Base-by-base conservation (phyloP, 495 filamentous ascomycete genomes). In the Aspergillus bridgeri region DNA sequence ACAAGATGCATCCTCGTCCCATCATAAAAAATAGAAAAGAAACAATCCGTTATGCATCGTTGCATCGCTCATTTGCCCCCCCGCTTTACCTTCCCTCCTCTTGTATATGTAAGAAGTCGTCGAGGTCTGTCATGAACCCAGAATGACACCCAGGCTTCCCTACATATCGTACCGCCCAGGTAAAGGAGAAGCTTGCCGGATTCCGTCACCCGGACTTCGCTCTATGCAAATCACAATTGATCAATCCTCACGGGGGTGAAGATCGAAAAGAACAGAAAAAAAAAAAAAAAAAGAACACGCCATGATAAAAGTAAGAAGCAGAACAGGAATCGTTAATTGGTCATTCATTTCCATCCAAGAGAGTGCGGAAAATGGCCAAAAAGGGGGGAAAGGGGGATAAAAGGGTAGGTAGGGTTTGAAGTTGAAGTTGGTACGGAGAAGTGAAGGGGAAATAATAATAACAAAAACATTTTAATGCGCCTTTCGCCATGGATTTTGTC, bases 401-500 rank as follows among this genome's bases (percentile, higher is more conserved):
- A 38, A n/a, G n/a, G 33, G 13, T 33, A 33, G 29, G 29, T 33
- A 8, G 7, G 29, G 29, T 38, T 38, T 13, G 13, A 33, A 38
- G 13, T 15, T 38, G 33, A 15, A 13, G 17, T 38, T 9, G 33
- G 11, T 29, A 29, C 27, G 27, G 33, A 38, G 33, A 38, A 38
- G 33, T 38, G 21, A 58, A 58, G 13, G 47, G 23, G 27, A 33
- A 53, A 53, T n/a, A 21, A 53, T 23, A 21, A 58, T 38, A 43
- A 44, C n/a, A 29, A 53, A 52, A 53, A 29, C 25, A 57, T 45
- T 64, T 67, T 64, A 60, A 60, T 64, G 59, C 65, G 62, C 65
- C 65, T 56, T 67, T 67, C 65, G 65, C 65, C 65, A 54, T 56
- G 48, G 42, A 51, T 61, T 59, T 58, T 56, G 29, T 59, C 61